phyloP scores from a whole-genome alignment of 805 yeast genomes.

The Kurtzmaniella cleridarum region DNA sequence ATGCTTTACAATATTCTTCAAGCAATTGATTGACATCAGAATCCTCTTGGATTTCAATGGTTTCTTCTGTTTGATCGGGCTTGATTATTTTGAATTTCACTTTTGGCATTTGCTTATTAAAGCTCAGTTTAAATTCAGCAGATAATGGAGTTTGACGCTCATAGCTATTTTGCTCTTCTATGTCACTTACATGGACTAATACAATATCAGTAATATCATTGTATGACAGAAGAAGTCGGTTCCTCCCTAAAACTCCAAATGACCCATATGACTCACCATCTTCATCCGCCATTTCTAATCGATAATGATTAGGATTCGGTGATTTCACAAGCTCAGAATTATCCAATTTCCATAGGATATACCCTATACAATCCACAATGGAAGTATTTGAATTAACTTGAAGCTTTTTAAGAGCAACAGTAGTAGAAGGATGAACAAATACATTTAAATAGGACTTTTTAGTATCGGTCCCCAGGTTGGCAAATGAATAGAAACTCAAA shows the following conservation, averaged over 20 bases:
- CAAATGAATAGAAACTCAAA: slow-evolving; percentile 38
- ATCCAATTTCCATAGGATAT: slow-evolving; percentile 24
- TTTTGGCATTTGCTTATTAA: slow-evolving; percentile 7
- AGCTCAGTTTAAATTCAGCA: slow-evolving; percentile 26
- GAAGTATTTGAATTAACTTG: slow-evolving; percentile 22
- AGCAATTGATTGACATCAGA: too few species aligned
- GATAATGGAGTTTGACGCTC: slow-evolving; percentile 53
- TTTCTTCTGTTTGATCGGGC: too few species aligned
- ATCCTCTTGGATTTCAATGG: too few species aligned
- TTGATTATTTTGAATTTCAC: too few species aligned
- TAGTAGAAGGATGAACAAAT: slow-evolving; percentile 29
- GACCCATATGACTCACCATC: slow-evolving; percentile 92
- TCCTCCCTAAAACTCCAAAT: slow-evolving; percentile 80
- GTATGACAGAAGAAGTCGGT: slow-evolving; percentile 59
- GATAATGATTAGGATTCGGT: slow-evolving; percentile 65
- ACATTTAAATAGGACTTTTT: slow-evolving; percentile 16
- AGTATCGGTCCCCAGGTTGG: slow-evolving; percentile 13
- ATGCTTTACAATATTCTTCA: too few species aligned
- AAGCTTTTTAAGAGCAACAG: slow-evolving; percentile 20
- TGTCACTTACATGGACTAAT: slow-evolving; percentile 53
- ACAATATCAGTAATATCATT: slow-evolving; percentile 78
- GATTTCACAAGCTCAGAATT: slow-evolving; percentile 5
- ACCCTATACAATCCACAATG: slow-evolving; percentile 38
- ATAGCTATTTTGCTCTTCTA: slow-evolving; percentile 39
- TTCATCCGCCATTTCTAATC: slow-evolving; percentile 79